Evolutionary conservation across 2,329 filamentous ascomycete species (phyloP).

Genomic region (Colletotrichum sp.): DNA sequence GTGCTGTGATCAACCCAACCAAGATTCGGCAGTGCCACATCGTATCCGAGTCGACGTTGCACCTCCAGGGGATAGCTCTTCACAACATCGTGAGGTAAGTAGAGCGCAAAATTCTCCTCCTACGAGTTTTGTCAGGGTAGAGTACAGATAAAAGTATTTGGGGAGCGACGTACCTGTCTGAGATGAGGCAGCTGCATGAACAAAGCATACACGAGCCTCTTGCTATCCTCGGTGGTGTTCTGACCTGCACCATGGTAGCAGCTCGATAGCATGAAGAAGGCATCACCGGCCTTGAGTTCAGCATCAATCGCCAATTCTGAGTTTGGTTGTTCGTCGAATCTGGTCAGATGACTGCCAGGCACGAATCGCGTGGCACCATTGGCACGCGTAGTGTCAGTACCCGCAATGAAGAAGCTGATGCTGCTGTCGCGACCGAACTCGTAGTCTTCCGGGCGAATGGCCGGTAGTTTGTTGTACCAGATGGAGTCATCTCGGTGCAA

Average conservation of each 20-base stretch:
- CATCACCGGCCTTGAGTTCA: not conserved
- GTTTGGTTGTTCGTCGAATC: not conserved
- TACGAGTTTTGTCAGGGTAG: not conserved
- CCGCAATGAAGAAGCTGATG: constrained; percentile 18
- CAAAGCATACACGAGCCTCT: not conserved
- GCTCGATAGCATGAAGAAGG: not conserved
- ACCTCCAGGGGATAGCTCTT: not conserved
- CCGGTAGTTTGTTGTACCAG: not conserved
- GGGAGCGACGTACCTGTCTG: not conserved
- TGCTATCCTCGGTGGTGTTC: not conserved
- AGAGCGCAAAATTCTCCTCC: not conserved
- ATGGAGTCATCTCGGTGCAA: not conserved
- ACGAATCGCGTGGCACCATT: constrained; percentile 25
- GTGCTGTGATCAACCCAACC: not conserved
- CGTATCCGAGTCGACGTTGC: not conserved
- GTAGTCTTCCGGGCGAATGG: not conserved
- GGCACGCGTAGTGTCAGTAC: constrained; percentile 20
- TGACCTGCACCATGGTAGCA: not conserved
- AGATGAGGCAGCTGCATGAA: not conserved
- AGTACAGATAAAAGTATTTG: not conserved
- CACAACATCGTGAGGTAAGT: not conserved
- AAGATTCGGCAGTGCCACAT: not conserved
- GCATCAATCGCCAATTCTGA: not conserved
- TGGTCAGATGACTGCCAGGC: constrained; percentile 4
- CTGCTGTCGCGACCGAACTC: not conserved